Evolutionary conservation across 2,329 filamentous ascomycete genomes (phyloP), one percentile per base, ranked within the genome.

Genomic region (Colletotrichum liriopes): DNA sequence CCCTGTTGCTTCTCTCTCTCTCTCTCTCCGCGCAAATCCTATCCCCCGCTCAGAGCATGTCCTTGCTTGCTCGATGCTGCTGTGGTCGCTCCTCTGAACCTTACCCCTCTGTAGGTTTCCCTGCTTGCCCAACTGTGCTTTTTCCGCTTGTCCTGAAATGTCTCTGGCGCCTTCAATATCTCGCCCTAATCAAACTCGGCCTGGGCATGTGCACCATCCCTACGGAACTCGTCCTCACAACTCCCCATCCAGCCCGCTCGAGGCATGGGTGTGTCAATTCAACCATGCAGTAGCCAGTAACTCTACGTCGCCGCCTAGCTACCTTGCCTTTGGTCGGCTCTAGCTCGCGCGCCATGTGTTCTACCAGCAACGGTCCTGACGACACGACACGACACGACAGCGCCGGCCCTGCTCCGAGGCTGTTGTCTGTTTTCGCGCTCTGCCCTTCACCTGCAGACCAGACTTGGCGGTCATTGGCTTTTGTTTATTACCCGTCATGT

Each of bases 151-250:
- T 43, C 65, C 65, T 65, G 39, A 69, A 62, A 45, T 70, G 70
- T 72, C 70, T 72, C 54, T 64, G 70, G 65, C 65, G 70, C 55
- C 54, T 70, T 18, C 70, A 65, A 72, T 72, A 72, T 72, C 60
- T 70, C 70, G 65, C 70, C 66, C 70, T 72, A 65, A 69, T 72
- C 65, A 72, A 72, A 72, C 47, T 52, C 20, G 35, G 29, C 52
- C 47, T 41, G 41, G 66, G 45, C 54, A 47, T 56, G 5, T n/a
- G 45, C 59, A 65, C 54, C 70, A 69, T 70, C 70, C 66, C 70
- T 70, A 65, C 70, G 14, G 59, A 64, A 60, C 60, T 55, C 45
- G 54, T 32, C 29, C 55, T 55, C 37, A 23, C 39, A 9, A 32
- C 39, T 37, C 65, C 58, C 32, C 49, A 43, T 52, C 47, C 60